Conservation (phyloP, 345 rosid genomes). For the Brassica rapa region DNA sequence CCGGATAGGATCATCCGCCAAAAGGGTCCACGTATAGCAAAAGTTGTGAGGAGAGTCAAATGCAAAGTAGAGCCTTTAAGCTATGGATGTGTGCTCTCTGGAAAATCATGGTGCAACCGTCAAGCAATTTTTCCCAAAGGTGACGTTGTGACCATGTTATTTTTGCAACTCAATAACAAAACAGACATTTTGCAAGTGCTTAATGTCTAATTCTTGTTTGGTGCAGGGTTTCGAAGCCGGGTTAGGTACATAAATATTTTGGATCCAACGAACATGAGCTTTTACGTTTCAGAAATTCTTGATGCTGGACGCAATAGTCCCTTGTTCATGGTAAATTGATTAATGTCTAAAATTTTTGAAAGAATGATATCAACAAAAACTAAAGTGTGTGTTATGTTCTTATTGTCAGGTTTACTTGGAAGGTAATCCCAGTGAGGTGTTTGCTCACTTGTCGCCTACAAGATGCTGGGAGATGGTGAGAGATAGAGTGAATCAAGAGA, state of each 20-base stretch:
- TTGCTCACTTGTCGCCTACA: constrained; percentile 74
- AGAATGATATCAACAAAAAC: not conserved
- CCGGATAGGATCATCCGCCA: constrained; percentile 73
- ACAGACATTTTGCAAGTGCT: not conserved
- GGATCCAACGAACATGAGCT: constrained; percentile 78
- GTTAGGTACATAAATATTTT: constrained; percentile 76
- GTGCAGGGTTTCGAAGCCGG: constrained; percentile 93
- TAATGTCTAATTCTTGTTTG: constrained; percentile 12
- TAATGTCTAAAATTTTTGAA: no score
- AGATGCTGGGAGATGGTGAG: constrained; percentile 99
- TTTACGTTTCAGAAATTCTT: constrained; percentile 86
- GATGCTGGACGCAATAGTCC: constrained; percentile 74
- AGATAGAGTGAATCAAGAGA: constrained; percentile 92
- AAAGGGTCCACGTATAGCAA: constrained; percentile 99
- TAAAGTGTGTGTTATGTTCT: constrained; percentile 23
- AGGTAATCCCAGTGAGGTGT: constrained; percentile 73
- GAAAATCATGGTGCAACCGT: constrained; percentile 84
- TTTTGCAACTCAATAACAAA: constrained; percentile 10
- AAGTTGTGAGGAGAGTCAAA: constrained; percentile 93
- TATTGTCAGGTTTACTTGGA: constrained; percentile 82
- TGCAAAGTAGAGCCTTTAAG: constrained; percentile 87
- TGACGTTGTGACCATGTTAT: no score
- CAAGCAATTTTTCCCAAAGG: constrained; percentile 93
- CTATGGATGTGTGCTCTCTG: constrained; percentile 75
- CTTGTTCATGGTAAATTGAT: constrained; percentile 71